Evolutionary conservation across 148 eudicot genomes (phyloP).

Genomic region (Rhododendron griersonianum): DNA sequence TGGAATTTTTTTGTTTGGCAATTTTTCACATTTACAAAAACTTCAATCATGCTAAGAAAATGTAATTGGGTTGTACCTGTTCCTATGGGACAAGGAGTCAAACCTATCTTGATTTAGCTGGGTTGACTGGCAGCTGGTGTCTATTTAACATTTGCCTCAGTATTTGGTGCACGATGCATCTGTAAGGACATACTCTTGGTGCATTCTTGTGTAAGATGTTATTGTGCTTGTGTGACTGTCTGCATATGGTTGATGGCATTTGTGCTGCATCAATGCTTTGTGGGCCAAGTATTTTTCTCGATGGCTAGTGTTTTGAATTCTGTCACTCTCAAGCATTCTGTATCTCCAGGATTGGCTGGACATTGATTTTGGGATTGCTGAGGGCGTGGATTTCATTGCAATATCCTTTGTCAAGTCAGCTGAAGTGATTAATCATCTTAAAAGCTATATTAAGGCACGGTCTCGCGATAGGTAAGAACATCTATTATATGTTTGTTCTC

Average conservation of each 20-base stretch:
- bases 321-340: conserved; percentile 16
- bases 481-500: not conserved
- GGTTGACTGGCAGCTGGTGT: not conserved
- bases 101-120: not conserved
- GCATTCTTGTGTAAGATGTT: not conserved
- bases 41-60: not conserved
- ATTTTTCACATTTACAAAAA: not conserved
- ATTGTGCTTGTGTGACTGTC: not conserved
- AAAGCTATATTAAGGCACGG: conserved; percentile 86
- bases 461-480: conserved; percentile 57
- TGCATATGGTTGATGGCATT: not conserved
- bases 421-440: conserved; percentile 87
- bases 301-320: not conserved
- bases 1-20: not conserved
- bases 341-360: conserved; percentile 91
- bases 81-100: not conserved
- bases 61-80: not conserved
- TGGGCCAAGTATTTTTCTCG: not conserved
- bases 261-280: not conserved
- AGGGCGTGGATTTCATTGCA: conserved; percentile 95
- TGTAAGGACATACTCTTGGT: not conserved
- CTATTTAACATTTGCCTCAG: not conserved
- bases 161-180: not conserved
- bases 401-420: conserved; percentile 96
- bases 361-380: conserved; percentile 90